Evolutionary conservation across 2,329 filamentous ascomycete genomes (phyloP), one percentile per base, ranked within the genome.

Genomic region (Diplodia sapinea): DNA sequence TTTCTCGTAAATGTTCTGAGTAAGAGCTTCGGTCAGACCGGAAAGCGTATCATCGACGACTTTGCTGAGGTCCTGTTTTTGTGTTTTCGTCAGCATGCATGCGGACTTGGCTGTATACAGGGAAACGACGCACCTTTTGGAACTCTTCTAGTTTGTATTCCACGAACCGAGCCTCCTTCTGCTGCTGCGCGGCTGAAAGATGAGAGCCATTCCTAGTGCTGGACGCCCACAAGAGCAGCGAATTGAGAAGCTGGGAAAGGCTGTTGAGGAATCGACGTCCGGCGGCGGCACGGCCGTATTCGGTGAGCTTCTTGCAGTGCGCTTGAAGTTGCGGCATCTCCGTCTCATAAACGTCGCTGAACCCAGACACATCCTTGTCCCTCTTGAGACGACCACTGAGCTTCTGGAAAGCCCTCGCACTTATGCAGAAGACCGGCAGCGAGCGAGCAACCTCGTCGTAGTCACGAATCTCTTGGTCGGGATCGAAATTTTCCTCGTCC

Each of bases 371-470:
- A 12, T 77, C 71, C 1, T 79, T 76, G 65, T 90, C 87, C 52
- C 85, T 84, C 64, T 79, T 74, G 9, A 89, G 73, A 3, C 85
- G 81, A 1, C 85, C 86, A 49, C 80, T 79, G n/a, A 90, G 76
- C 71, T 87, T 87, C 71, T 91, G 87, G 65, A 89, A 91, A 0
- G 84, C 87, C 54, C 85, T 79, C 56, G 85, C 86, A 68, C 86
- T 88, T 17, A 90, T 85, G 69, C 88, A 90, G 72, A 89, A 91
- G 1, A 91, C 87, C 0, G 87, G 84, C 0, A 91, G 78, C 0
- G 79, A 80, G 9, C 75, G 75, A 0, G 85, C 87, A 8, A 89
- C 81, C 52, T 86, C 76, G 0, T 86, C 82, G 64, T 90, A 90
- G 71, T 90, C 83, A 11, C 86, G 82, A 2, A 80, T 54, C 7